Conservation (phyloP, 306 rosid genomes). For the Rubus idaeus region DNA sequence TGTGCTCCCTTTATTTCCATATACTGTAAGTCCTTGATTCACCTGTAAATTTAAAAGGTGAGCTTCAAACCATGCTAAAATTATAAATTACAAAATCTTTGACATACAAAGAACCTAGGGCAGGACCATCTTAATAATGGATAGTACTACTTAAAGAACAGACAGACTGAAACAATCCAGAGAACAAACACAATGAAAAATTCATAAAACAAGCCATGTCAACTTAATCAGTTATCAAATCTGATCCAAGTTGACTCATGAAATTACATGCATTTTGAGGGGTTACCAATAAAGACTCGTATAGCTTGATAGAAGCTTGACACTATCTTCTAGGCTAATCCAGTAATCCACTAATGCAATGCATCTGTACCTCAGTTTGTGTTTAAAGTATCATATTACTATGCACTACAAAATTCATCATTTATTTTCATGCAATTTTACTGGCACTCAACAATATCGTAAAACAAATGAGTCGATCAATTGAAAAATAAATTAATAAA, state of each 20-base stretch:
- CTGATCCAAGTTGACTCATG: background rate
- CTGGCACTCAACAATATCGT: too few relatives aligned
- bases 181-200: background rate
- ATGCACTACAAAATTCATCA: too few relatives aligned
- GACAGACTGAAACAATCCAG: background rate
- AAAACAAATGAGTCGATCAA: too few relatives aligned
- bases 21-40: conserved; percentile 87
- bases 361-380: too few relatives aligned
- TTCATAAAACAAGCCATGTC: background rate
- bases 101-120: background rate
- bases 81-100: background rate
- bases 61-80: conserved; percentile 3
- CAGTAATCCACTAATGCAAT: too few relatives aligned
- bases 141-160: background rate
- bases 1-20: conserved; percentile 95
- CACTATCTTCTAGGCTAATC: background rate
- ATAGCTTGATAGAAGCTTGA: background rate
- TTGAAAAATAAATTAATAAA: too few relatives aligned
- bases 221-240: background rate
- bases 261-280: background rate
- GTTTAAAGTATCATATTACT: too few relatives aligned
- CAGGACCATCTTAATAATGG: background rate
- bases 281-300: background rate
- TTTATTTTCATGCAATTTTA: too few relatives aligned
- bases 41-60: conserved; percentile 48